Base-by-base conservation (phyloP, 179 eudicot genomes). In the Beta lomatogona region DNA sequence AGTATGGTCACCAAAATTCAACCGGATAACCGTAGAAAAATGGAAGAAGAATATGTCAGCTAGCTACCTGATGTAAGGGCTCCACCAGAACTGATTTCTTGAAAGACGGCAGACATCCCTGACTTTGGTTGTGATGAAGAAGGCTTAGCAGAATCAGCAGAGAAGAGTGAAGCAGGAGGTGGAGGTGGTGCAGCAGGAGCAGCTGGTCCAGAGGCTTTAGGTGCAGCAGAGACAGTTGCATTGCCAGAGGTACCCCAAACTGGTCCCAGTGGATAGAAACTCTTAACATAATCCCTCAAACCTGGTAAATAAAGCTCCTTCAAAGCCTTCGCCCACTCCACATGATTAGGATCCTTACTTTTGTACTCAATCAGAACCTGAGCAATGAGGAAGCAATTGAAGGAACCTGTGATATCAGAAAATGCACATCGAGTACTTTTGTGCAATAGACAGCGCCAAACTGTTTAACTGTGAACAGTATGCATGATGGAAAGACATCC, bases 271-370 rank as follows among this genome's bases (percentile, higher is more conserved):
- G 98, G 97, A 85, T 93, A 90, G 80, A 86, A 91, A 85, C 86
- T 82, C 89, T 96, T 96, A 79, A 96, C 98, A 83, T 93, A 96
- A 86, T 96, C 98, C 90, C 98, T 89, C 87, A 96, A 85, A 71
- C 97, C 97, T 31, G 97, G 96, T 65, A 92, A 52, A 81, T 92
- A 96, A 25, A 96, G 94, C 84, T 96, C 99, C 88, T 94, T 96
- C 82, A 96, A 65, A 83, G 98, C 97, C 88, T 93, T 96, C 60
- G 94, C 99, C 99, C 98, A 96, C 83, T 94, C 99, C 72, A 89
- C 93, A 70, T 96, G 98, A 84, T 88, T 90, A 78, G 94, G 86
- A 76, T 94, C 98, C 89, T 94, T 94, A 82, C 76, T 96, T 88
- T 80, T 91, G 87, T 85, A 96, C 89, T 91, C 97, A 66, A 94